Conservation (phyloP, 352 stramenopile species). For the Phytopythium montanum region DNA sequence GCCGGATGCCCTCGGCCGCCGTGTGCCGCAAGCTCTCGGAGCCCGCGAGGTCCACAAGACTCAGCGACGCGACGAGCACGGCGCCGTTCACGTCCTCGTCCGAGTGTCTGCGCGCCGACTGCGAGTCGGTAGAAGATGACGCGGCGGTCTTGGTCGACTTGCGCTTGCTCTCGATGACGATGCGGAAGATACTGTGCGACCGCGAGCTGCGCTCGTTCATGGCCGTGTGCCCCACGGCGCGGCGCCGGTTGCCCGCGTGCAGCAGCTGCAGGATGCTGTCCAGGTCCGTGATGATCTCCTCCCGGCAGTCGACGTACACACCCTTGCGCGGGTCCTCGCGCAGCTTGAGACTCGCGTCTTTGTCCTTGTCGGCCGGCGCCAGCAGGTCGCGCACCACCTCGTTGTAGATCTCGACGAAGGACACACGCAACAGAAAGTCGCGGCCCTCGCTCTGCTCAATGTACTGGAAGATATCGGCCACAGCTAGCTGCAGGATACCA, state of each 20-base stretch:
- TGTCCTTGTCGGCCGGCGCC: conserved; percentile 37
- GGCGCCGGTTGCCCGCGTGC: conserved; percentile 58
- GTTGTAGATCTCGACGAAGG: conserved; percentile 99
- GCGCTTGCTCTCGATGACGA: conserved; percentile 82
- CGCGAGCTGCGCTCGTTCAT: conserved; percentile 84
- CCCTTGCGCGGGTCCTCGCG: conserved; percentile 93
- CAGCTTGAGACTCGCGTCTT: conserved; percentile 68
- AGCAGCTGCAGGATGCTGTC: conserved; percentile 60
- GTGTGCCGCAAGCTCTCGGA: conserved; percentile 96
- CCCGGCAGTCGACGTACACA: conserved; percentile 96
- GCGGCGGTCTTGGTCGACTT: conserved; percentile 19
- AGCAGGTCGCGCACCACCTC: conserved; percentile 97
- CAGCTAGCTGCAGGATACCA: conserved; percentile 90
- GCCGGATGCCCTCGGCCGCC: conserved; percentile 90
- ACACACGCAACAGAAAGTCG: conserved; percentile 95
- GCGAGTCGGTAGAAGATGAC: conserved; percentile 1
- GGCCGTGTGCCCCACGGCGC: conserved; percentile 59
- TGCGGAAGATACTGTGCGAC: conserved; percentile 81
- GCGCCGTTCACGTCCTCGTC: conserved; percentile 74
- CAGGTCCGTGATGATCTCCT: conserved; percentile 90
- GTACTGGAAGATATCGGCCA: conserved; percentile 93
- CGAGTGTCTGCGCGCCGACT: conserved; percentile 27
- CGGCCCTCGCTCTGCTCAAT: conserved; percentile 79
- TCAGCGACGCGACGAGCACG: conserved; percentile 93
- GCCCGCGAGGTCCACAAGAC: conserved; percentile 97